These are phyloP conservation scores for Diaporthe australafricana DNA, from an alignment of 2,329 filamentous ascomycete genomes.

Conservation along the genomic window DNA sequence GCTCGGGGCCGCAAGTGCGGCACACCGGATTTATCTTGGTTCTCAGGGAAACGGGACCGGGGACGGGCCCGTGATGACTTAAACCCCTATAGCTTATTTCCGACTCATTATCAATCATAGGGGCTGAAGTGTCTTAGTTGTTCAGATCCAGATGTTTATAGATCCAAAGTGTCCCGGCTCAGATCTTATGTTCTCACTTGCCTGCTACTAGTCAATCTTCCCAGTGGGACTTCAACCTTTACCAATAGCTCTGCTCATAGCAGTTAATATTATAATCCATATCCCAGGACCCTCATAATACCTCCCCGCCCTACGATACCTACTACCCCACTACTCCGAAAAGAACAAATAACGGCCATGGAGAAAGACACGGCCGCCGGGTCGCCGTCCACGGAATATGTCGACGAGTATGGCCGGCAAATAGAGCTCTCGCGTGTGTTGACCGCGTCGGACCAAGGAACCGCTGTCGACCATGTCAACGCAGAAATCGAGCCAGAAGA, in stretches of 20 bases:
- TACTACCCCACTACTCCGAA: not conserved
- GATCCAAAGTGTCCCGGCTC: not conserved
- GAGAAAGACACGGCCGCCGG: slow-evolving; percentile 1
- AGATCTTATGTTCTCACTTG: not conserved
- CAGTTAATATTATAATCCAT: slow-evolving; percentile 1
- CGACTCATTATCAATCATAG: slow-evolving; percentile 18
- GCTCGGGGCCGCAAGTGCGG: not conserved
- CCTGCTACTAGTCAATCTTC: not conserved
- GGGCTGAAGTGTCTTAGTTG: slow-evolving; percentile 16
- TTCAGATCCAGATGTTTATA: slow-evolving; percentile 17
- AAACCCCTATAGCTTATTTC: not conserved
- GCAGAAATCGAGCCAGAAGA: slow-evolving; percentile 18
- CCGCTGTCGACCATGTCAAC: not conserved
- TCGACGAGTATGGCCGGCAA: slow-evolving; percentile 16
- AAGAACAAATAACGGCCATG: not conserved
- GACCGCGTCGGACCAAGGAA: slow-evolving; percentile 8
- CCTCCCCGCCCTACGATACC: not conserved
- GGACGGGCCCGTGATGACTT: slow-evolving; percentile 16
- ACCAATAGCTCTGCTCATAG: not conserved
- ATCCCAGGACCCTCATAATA: not conserved
- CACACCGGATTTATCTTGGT: not conserved
- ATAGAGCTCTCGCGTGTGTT: not conserved
- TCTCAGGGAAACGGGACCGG: slow-evolving; percentile 2
- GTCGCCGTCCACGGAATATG: not conserved
- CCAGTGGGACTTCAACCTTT: not conserved